Conservation (phyloP, 306 rosid genomes). For the Clitoria ternatea region DNA sequence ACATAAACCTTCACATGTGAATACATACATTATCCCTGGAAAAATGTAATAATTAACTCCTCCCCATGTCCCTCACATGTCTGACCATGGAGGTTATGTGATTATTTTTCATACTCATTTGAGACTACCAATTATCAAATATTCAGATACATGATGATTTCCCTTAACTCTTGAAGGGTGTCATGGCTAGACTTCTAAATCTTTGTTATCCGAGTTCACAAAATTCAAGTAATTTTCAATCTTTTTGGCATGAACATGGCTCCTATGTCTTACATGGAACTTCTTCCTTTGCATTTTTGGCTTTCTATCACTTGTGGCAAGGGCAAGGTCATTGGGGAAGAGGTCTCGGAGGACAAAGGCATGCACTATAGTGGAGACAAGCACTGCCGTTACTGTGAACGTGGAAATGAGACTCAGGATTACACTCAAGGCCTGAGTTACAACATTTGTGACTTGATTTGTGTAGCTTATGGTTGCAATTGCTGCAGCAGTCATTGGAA, state of each 20-base stretch:
- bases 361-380: slow-evolving; percentile 43
- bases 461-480: slow-evolving; percentile 60
- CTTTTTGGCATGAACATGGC: slow-evolving; percentile 33
- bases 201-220: slow-evolving; percentile 24
- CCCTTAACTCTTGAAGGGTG: not conserved
- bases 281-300: slow-evolving; percentile 33
- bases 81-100: not conserved
- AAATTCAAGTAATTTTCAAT: slow-evolving; percentile 46
- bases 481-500: slow-evolving; percentile 80
- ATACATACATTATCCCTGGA: too few species aligned
- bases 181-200: slow-evolving; percentile 30
- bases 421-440: slow-evolving; percentile 43
- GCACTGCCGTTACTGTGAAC: slow-evolving; percentile 39
- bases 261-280: slow-evolving; percentile 38
- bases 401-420: slow-evolving; percentile 39
- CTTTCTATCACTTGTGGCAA: slow-evolving; percentile 59
- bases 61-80: not conserved
- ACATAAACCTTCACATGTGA: too few species aligned
- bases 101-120: not conserved
- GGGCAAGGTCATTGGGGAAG: slow-evolving; percentile 72
- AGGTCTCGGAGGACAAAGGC: slow-evolving; percentile 63
- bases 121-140: not conserved
- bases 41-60: not conserved
- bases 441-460: slow-evolving; percentile 37
- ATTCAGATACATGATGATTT: not conserved